A percentile compares a stretch with the other conserved stretches of the same genome.
Conservation (phyloP, 2,329 filamentous ascomycete genomes). For the Hymenoscyphus occultus region DNA sequence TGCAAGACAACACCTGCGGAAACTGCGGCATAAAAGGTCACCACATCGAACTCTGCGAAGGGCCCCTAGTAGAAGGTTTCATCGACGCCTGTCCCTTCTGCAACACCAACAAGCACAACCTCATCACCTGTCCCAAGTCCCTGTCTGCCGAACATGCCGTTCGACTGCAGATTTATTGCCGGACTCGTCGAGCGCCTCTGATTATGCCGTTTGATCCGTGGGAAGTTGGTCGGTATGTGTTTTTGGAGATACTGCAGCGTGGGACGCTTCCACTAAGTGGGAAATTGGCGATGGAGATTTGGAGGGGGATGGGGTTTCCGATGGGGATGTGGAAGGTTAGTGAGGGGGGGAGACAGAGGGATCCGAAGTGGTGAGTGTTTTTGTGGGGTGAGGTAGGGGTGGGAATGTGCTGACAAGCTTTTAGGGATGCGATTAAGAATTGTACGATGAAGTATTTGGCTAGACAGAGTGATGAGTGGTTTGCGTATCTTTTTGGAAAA, state of each 20-base stretch:
- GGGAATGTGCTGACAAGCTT: no score
- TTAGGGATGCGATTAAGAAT: no score
- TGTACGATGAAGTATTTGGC: no score
- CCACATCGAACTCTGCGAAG: not conserved
- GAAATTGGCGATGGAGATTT: not conserved
- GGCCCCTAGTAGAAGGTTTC: not conserved
- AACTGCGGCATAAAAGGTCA: not conserved
- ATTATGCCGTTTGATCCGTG: not conserved
- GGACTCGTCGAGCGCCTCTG: not conserved
- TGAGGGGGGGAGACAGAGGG: not conserved
- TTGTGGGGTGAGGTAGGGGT: not conserved
- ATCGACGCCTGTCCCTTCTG: not conserved
- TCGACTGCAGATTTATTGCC: not conserved
- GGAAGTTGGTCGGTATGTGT: not conserved
- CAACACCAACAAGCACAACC: conserved; percentile 1
- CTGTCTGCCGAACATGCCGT: not conserved
- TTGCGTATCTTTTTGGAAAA: not conserved
- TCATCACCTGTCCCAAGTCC: not conserved
- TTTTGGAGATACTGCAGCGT: not conserved
- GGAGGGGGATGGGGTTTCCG: not conserved
- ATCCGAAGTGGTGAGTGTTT: not conserved
- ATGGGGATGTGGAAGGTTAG: not conserved
- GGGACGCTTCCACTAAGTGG: not conserved
- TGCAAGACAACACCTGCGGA: not conserved
- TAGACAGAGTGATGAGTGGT: not conserved